A percentile compares a stretch with the other conserved stretches of the same genome.
Evolutionary conservation across 1,284 basidiomycete genomes (phyloP).

Genomic region (Tausonia pullulans): DNA sequence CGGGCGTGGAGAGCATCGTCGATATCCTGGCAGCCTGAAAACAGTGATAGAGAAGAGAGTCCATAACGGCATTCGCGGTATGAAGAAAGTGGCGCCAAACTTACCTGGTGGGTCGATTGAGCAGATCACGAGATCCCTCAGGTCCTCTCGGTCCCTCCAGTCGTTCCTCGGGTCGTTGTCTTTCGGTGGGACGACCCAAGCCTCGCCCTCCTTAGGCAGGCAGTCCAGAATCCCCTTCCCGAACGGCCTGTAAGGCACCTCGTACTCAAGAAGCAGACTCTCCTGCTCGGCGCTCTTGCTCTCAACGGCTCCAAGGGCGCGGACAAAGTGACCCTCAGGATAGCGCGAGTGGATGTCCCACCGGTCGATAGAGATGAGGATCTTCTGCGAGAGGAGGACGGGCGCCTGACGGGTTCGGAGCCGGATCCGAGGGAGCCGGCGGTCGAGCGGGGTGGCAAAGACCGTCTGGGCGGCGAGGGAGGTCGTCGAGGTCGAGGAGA

Average conservation of each 20-base stretch:
- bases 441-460: conserved; percentile 87
- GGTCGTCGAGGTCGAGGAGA: conserved; percentile 64
- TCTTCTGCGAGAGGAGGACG: conserved; percentile 79
- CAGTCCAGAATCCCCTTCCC: conserved; percentile 89
- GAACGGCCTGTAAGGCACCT: conserved; percentile 93
- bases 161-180: conserved; percentile 38
- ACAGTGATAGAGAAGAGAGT: background rate
- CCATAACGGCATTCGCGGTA: background rate
- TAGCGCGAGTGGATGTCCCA: conserved; percentile 84
- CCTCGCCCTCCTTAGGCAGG: conserved; percentile 77
- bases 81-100: conserved; percentile 20
- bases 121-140: conserved; percentile 78
- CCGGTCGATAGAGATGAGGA: conserved; percentile 85
- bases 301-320: conserved; percentile 80
- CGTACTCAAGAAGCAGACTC: conserved; percentile 85
- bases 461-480: conserved; percentile 83
- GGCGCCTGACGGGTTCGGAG: conserved; percentile 91
- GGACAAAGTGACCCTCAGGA: conserved; percentile 95
- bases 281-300: conserved; percentile 96
- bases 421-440: conserved; percentile 84
- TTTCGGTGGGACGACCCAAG: conserved; percentile 86
- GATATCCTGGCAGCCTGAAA: conserved; percentile 86
- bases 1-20: conserved; percentile 97
- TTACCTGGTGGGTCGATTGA: conserved; percentile 91
- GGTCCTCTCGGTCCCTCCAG: conserved; percentile 82